phyloP scores from a whole-genome alignment of 805 yeast species.

The Dipodascus albidus region DNA sequence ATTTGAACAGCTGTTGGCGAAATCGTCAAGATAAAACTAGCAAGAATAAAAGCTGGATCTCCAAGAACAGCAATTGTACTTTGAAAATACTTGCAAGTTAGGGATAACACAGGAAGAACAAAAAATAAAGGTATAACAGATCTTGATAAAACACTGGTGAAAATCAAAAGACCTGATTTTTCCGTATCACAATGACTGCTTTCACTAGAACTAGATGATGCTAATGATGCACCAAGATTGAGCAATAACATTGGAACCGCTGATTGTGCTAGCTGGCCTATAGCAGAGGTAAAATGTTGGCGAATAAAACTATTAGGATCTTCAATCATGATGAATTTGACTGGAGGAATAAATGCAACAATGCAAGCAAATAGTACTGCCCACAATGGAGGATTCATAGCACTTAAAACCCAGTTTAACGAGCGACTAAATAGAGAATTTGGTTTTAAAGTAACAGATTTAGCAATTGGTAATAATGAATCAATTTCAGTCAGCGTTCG shows the following conservation, averaged over 20 bases:
- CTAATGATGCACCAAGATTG: constrained; percentile 49
- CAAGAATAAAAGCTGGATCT: constrained; percentile 51
- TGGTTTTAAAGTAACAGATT: not conserved
- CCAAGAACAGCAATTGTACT: constrained; percentile 35
- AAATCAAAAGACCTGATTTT: constrained; percentile 33
- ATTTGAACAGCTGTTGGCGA: constrained; percentile 62
- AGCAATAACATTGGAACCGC: constrained; percentile 52
- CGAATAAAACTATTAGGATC: constrained; percentile 33
- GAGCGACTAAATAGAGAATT: not conserved
- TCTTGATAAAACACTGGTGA: constrained; percentile 44
- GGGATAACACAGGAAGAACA: constrained; percentile 44
- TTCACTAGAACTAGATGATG: constrained; percentile 33
- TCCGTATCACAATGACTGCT: constrained; percentile 29
- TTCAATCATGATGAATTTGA: constrained; percentile 36
- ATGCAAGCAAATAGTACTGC: constrained; percentile 46
- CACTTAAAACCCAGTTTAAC: constrained; percentile 12
- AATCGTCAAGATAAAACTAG: constrained; percentile 45
- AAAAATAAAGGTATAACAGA: constrained; percentile 48
- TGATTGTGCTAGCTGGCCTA: constrained; percentile 42
- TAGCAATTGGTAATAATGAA: not conserved
- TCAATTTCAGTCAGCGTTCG: not conserved
- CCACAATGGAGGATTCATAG: constrained; percentile 59
- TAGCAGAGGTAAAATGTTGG: constrained; percentile 41
- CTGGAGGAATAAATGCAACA: constrained; percentile 44
- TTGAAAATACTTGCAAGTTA: too few relatives aligned